Conservation (phyloP, 2,329 filamentous ascomycete genomes). For the Coniochaeta ligniaria region DNA sequence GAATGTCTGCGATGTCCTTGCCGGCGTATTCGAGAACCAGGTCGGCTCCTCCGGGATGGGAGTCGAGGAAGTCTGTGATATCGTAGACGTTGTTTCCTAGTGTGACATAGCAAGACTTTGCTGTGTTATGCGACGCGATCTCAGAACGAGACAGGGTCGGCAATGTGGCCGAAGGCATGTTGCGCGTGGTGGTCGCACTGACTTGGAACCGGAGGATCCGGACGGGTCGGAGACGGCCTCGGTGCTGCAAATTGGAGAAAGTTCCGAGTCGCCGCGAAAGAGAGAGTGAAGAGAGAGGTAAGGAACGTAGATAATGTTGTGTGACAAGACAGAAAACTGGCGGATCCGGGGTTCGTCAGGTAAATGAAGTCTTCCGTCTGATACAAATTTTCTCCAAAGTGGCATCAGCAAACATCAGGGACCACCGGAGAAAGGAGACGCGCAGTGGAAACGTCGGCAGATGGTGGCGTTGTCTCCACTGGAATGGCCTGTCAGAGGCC, state of each 20-base stretch:
- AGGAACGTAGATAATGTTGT: not conserved
- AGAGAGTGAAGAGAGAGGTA: not conserved
- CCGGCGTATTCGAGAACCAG: conserved; percentile 86
- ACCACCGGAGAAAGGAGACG: not conserved
- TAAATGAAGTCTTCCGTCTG: not conserved
- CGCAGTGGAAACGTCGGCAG: conserved; percentile 6
- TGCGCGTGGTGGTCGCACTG: conserved; percentile 5
- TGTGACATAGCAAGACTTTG: conserved; percentile 86
- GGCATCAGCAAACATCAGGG: not conserved
- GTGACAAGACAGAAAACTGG: not conserved
- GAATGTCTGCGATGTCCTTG: conserved; percentile 74
- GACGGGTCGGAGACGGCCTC: not conserved
- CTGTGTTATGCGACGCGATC: conserved; percentile 71
- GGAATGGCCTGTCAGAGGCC: not conserved
- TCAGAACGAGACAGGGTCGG: conserved; percentile 78
- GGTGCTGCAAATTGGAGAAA: not conserved
- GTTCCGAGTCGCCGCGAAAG: not conserved
- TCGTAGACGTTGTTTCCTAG: conserved; percentile 89
- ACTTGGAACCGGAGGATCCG: not conserved
- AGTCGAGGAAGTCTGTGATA: conserved; percentile 81
- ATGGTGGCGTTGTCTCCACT: conserved; percentile 8
- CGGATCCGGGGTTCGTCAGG: not conserved
- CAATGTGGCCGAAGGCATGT: conserved; percentile 69
- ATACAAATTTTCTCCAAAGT: not conserved
- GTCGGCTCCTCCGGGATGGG: conserved; percentile 85